A percentile compares a stretch with the other conserved stretches of the same genome.
These are phyloP conservation scores for Eimeria necatrix DNA, from an alignment of 169 alveolate species.

Conservation along the genomic window DNA sequence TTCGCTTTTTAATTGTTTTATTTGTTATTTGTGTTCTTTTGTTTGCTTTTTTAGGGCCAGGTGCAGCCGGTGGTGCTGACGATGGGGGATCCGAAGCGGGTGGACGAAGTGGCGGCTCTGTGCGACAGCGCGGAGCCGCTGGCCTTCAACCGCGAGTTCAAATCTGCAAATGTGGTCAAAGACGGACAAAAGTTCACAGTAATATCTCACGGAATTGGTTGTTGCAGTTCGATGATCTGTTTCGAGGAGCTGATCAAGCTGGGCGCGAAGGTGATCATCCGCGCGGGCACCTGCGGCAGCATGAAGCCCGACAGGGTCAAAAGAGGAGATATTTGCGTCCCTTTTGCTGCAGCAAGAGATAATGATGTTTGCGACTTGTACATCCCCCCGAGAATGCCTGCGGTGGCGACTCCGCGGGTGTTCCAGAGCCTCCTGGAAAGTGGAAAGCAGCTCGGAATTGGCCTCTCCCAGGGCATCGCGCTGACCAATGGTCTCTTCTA, in stretches of 20 bases:
- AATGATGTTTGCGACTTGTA: conserved; percentile 43
- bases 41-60: conserved; percentile 48
- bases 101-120: conserved; percentile 13
- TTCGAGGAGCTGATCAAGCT: conserved; percentile 76
- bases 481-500: conserved; percentile 69
- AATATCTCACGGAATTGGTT: conserved; percentile 81
- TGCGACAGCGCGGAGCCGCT: conserved; percentile 69
- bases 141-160: conserved; percentile 76
- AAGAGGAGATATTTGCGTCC: conserved; percentile 72
- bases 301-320: conserved; percentile 56
- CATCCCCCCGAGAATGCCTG: conserved; percentile 57
- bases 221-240: conserved; percentile 75
- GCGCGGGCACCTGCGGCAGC: conserved; percentile 82
- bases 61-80: conserved; percentile 73
- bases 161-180: conserved; percentile 37
- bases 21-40: not conserved
- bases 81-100: conserved; percentile 82
- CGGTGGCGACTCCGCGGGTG: conserved; percentile 38
- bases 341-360: conserved; percentile 72
- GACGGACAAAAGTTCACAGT: conserved; percentile 67
- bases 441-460: not conserved
- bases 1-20: not conserved
- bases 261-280: conserved; percentile 79
- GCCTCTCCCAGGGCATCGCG: not conserved
- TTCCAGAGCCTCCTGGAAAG: conserved; percentile 10